These are phyloP conservation scores for Colletotrichum ledebouriae DNA, from an alignment of 2,329 filamentous ascomycete species.

Conservation along the genomic window DNA sequence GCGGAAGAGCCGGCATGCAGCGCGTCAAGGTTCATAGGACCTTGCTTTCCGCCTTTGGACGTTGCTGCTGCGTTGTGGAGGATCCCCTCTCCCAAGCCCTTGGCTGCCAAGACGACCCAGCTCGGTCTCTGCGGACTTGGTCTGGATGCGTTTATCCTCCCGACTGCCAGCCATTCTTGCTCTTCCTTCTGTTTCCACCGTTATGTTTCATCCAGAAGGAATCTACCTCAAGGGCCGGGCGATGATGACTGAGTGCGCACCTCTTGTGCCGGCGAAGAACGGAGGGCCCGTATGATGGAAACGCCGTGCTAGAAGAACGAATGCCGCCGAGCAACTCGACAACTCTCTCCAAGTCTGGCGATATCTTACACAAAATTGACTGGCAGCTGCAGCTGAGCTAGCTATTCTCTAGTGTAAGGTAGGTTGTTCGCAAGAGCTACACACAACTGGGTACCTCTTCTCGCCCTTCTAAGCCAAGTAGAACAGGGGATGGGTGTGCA, in stretches of 20 bases:
- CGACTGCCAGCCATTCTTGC: not conserved
- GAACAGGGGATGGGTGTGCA: slow-evolving; percentile 15
- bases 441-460: slow-evolving; percentile 13
- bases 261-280: not conserved
- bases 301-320: slow-evolving; percentile 11
- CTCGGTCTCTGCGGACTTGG: slow-evolving; percentile 22
- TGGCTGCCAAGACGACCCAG: slow-evolving; percentile 35
- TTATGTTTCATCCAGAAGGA: not conserved
- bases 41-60: slow-evolving; percentile 19
- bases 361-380: slow-evolving; percentile 14
- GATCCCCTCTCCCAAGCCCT: slow-evolving; percentile 17
- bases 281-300: not conserved
- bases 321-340: not conserved
- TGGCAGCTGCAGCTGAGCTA: slow-evolving; percentile 20
- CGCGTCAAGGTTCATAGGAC: slow-evolving; percentile 37
- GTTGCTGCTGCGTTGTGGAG: slow-evolving; percentile 3
- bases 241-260: not conserved
- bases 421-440: not conserved
- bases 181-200: slow-evolving; percentile 8
- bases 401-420: not conserved
- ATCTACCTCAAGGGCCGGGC: slow-evolving; percentile 20
- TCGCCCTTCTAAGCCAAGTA: not conserved
- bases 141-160: slow-evolving; percentile 15
- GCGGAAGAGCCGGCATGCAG: slow-evolving; percentile 39
- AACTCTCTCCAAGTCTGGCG: slow-evolving; percentile 6